Evolutionary conservation across 192 early-diverging fungal species (phyloP).

Genomic region (Backusella tarrabulga): DNA sequence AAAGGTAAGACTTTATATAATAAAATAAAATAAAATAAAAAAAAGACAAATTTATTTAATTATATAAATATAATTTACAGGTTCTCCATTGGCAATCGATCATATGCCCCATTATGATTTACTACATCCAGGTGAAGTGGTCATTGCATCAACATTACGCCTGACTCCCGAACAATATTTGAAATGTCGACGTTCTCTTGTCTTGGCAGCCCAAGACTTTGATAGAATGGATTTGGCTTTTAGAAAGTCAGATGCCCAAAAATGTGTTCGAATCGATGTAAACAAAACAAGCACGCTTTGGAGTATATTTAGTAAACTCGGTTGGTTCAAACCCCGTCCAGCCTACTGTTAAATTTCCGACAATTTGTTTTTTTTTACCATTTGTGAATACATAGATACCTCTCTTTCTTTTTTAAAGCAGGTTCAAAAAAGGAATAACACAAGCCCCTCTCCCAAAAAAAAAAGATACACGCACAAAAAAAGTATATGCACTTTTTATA

Average conservation of each 20-base stretch:
- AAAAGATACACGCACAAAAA: background rate
- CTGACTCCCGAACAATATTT: constrained; percentile 84
- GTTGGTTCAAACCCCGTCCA: constrained; percentile 64
- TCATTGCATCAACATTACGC: constrained; percentile 82
- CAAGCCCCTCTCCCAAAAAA: background rate
- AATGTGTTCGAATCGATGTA: constrained; percentile 87
- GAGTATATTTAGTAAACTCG: constrained; percentile 82
- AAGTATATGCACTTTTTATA: background rate
- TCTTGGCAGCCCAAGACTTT: constrained; percentile 58
- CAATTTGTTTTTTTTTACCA: background rate
- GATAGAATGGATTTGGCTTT: constrained; percentile 46
- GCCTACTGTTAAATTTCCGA: background rate
- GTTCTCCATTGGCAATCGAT: constrained; percentile 37
- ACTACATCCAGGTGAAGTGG: constrained; percentile 63
- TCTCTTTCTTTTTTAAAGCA: background rate
- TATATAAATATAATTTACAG: constrained; percentile 22
- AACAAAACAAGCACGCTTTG: constrained; percentile 90
- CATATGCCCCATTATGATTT: constrained; percentile 47
- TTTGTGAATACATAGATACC: background rate
- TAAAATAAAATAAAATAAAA: background rate
- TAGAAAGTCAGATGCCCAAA: constrained; percentile 91
- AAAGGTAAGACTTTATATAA: constrained; percentile 16
- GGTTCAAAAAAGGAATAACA: background rate
- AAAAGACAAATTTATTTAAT: background rate
- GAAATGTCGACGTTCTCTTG: constrained; percentile 73